phyloP scores from a whole-genome alignment of 495 filamentous ascomycete genomes.

The Neurospora sp. region DNA sequence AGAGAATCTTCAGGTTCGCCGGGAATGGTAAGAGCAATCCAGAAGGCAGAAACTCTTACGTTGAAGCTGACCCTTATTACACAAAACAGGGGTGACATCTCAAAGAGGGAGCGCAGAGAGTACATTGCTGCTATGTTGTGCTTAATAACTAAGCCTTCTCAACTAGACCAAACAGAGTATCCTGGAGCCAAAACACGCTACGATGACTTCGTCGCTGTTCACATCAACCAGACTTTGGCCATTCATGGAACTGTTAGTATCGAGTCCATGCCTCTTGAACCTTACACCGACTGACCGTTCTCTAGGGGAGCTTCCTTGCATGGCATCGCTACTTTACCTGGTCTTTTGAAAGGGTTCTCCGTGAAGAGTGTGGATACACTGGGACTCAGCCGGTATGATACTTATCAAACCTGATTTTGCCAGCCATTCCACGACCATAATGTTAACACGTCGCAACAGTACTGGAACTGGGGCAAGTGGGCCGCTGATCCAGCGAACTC shows the following conservation, averaged over 20 bases:
- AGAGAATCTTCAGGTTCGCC: conserved; percentile 34
- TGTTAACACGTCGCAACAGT: conserved; percentile 15
- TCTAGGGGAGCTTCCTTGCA: conserved; percentile 50
- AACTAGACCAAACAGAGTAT: conserved; percentile 25
- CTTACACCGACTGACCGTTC: background rate
- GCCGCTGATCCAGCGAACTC: conserved; percentile 42
- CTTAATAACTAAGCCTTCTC: conserved; percentile 45
- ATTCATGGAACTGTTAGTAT: conserved; percentile 48
- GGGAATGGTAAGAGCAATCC: conserved; percentile 34
- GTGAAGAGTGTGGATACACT: conserved; percentile 58
- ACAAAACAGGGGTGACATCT: conserved; percentile 41
- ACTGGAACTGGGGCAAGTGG: conserved; percentile 57
- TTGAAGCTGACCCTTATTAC: background rate
- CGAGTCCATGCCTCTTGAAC: background rate
- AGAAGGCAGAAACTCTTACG: background rate
- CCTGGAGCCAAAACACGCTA: conserved; percentile 35
- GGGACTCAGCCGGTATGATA: conserved; percentile 32
- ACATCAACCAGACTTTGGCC: conserved; percentile 51
- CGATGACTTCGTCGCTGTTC: conserved; percentile 61
- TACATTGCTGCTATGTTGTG: conserved; percentile 61
- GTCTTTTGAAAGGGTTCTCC: conserved; percentile 53
- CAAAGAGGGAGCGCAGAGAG: conserved; percentile 36
- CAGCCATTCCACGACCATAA: background rate
- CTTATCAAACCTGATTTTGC: background rate
- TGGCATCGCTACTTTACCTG: conserved; percentile 65